Evolutionary conservation across 1,139 yeast genomes (phyloP).

Genomic region (Scheffersomyces lignicola): DNA sequence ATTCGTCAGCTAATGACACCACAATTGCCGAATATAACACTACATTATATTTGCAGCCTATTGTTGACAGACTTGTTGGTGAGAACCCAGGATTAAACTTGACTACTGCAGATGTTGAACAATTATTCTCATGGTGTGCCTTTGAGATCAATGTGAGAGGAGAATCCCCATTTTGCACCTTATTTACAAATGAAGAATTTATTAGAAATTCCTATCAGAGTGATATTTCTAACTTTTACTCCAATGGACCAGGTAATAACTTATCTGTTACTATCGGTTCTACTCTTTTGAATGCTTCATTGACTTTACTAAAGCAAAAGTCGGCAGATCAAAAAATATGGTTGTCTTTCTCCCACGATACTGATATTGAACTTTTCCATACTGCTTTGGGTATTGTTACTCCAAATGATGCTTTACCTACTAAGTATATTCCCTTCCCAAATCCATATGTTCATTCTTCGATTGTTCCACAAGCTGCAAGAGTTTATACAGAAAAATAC

Average conservation of each 20-base stretch:
- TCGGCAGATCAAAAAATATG: slow-evolving; percentile 29
- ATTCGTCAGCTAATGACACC: slow-evolving; percentile 18
- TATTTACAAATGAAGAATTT: slow-evolving; percentile 52
- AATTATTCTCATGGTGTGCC: slow-evolving; percentile 49
- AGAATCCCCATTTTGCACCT: slow-evolving; percentile 45
- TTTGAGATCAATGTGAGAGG: slow-evolving; percentile 56
- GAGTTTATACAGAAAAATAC: slow-evolving; percentile 50
- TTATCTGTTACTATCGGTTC: slow-evolving; percentile 45
- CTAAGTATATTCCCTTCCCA: slow-evolving; percentile 34
- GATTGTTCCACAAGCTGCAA: slow-evolving; percentile 58
- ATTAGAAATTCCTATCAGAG: slow-evolving; percentile 30
- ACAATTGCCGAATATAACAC: slow-evolving; percentile 12
- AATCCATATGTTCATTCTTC: slow-evolving; percentile 46
- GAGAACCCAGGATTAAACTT: slow-evolving; percentile 34
- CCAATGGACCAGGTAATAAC: slow-evolving; percentile 51
- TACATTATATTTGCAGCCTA: slow-evolving; percentile 31
- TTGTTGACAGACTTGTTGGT: slow-evolving; percentile 37
- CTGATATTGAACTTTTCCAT: slow-evolving; percentile 51
- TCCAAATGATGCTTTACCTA: slow-evolving; percentile 19
- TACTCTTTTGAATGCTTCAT: slow-evolving; percentile 49
- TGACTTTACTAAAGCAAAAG: slow-evolving; percentile 37
- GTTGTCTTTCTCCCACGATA: slow-evolving; percentile 61
- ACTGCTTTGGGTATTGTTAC: slow-evolving; percentile 53
- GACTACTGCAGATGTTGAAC: slow-evolving; percentile 38
- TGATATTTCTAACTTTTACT: slow-evolving; percentile 48